Base-by-base conservation (phyloP, 345 rosid species). In the Bruguiera gymnorhiza region DNA sequence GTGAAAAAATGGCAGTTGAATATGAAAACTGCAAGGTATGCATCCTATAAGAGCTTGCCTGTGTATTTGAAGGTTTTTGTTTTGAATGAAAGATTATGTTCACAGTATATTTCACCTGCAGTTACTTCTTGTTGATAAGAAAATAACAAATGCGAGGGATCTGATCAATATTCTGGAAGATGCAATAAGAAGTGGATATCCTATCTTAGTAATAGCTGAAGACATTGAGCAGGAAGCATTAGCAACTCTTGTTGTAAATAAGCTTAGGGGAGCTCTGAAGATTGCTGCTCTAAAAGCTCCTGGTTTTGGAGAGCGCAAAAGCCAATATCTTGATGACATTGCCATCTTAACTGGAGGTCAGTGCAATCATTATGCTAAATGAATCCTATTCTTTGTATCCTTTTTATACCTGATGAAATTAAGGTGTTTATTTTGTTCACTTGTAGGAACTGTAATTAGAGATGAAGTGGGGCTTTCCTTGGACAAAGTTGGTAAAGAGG, bases 1-100 rank as follows among this genome's bases (percentile, higher is more conserved):
- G 97, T 39, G 98, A 96, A 83, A 96, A 92, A 84, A 96, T 96
- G 99, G 53, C 99, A 2, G 99, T 90, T 68, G 99, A 96, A 74
- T 96, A 36, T 62, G 99, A 96, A 54, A 92, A 92, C 71, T 96
- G 97, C 93, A 96, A 96, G 98, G 99, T 95, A 70, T 67, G 16
- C 7, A 10, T 29, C 56, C 18, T 26, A 24, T 19, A 6, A 16
- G 8, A 5, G 29, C 62, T 48, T 53, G 10, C 29, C 1, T 7
- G 5, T 8, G 31, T 31, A 6, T n/a, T 24, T 9, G 6, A 7
- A 11, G 29, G 29, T 27, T 46, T 56, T 30, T 43, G 18, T 29
- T 9, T 13, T 4, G 29, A 24, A 1, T n/a, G 4, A 8, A 0
- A 6, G 4, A 29, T 4, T n/a, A 43, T 54, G 13, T 4, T 13